Evolutionary conservation across 495 filamentous ascomycete species (phyloP), one percentile per base, ranked within the genome.

Genomic region (Hypoxylon crocopeplum): DNA sequence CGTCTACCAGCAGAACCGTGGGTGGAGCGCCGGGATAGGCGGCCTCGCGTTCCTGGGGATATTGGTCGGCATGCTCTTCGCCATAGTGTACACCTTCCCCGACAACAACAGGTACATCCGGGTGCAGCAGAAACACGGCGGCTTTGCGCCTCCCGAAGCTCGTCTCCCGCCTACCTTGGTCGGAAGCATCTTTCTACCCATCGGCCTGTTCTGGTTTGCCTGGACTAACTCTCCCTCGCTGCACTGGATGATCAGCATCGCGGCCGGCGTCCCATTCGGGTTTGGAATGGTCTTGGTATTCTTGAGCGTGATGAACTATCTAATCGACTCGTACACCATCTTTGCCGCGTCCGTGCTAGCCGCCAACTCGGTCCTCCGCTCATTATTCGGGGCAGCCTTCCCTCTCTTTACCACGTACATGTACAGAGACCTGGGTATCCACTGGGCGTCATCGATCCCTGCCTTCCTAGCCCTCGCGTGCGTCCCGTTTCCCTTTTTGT

Each of bases 251-350:
- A 84, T 81, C 48, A 86, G 91, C 39, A 79, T 85, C 7, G 86
- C 80, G 19, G 84, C 83, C 17, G 83, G 80, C 4, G 83, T 88
- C 4, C 27, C 38, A 3, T 92, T 93, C 62, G 90, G 88, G 2
- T 88, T 89, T 50, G 87, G 88, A 27, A 85, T 89, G 79, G 86
- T 90, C 1, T 69, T 88, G 16, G 80, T 89, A 6, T 90, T 90
- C 76, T 73, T 90, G 27, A 75, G 77, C 37, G 77, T 84, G 55
- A 79, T 88, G 76, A 87, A 84, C 68, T 91, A 88, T 64, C 78
- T 89, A 1, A 86, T 90, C 58, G 88, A 90, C 59, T 77, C 84
- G 19, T 85, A 89, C 73, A 86, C 84, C 21, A 88, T 90, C 53
- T 91, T 86, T 62, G 88, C 88, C 4, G 88, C 88, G 2, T 86